A percentile compares a stretch with the other conserved stretches of the same genome.
Conservation (phyloP, 2,329 filamentous ascomycete genomes). For the Bipolaris cookei region DNA sequence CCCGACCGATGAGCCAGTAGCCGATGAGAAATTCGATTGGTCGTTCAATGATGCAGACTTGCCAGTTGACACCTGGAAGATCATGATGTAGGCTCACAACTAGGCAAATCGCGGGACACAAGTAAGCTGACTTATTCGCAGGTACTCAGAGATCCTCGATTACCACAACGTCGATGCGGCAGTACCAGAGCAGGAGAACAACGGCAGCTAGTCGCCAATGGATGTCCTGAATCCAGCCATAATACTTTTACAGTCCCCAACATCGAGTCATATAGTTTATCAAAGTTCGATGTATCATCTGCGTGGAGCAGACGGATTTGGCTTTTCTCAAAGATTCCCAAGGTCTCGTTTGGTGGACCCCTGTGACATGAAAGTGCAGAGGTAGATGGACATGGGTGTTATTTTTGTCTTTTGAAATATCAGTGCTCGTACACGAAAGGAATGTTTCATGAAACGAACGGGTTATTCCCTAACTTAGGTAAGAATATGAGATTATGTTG, state of each 20-base stretch:
- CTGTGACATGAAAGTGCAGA: slow-evolving; percentile 16
- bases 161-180: slow-evolving; percentile 93
- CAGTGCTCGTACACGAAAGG: slow-evolving; percentile 20
- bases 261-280: slow-evolving; percentile 18
- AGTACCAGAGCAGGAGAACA: slow-evolving; percentile 43
- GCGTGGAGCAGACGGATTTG: slow-evolving; percentile 23
- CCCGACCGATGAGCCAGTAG: slow-evolving; percentile 91
- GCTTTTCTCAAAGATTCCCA: slow-evolving; percentile 24
- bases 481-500: slow-evolving; percentile 21
- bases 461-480: slow-evolving; percentile 15
- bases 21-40: slow-evolving; percentile 99
- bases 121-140: slow-evolving; percentile 50
- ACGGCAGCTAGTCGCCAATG: slow-evolving; percentile 36
- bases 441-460: slow-evolving; percentile 13
- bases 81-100: slow-evolving; percentile 81
- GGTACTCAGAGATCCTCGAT: slow-evolving; percentile 98
- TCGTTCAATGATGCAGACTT: slow-evolving; percentile 98
- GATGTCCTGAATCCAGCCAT: slow-evolving; percentile 12
- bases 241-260: slow-evolving; percentile 20
- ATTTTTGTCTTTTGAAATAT: slow-evolving; percentile 18
- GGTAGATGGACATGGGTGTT: slow-evolving; percentile 27
- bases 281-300: slow-evolving; percentile 20
- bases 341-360: slow-evolving; percentile 24
- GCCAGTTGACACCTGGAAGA: slow-evolving; percentile 99
- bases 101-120: not conserved